Conservation (phyloP, 768 basidiomycete species). For the Lactifluus rugatus region DNA sequence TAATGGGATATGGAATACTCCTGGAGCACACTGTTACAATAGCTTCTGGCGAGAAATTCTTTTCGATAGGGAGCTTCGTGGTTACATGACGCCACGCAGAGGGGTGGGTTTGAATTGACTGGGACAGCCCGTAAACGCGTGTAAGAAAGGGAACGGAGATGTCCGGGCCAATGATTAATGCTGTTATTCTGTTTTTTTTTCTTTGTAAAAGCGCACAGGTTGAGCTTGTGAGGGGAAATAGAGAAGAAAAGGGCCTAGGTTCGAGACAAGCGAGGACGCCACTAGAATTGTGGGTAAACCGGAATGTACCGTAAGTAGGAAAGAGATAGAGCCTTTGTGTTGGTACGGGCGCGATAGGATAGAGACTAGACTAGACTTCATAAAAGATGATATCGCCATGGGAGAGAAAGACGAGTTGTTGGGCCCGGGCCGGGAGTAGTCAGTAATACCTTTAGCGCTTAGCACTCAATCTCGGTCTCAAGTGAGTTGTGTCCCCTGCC, state of each 20-base stretch:
- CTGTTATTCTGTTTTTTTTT: neutral
- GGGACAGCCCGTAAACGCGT: slow-evolving; percentile 16
- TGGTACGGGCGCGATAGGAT: neutral
- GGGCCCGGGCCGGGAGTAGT: slow-evolving; percentile 1
- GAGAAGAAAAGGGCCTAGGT: neutral
- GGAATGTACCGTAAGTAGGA: slow-evolving; percentile 13
- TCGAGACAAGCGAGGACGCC: slow-evolving; percentile 10
- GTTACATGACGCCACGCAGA: slow-evolving; percentile 17
- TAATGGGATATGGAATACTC: slow-evolving; percentile 11
- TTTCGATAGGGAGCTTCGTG: slow-evolving; percentile 15
- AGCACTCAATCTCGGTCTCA: slow-evolving; percentile 8
- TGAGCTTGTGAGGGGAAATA: neutral
- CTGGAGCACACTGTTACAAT: slow-evolving; percentile 12
- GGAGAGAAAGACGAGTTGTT: slow-evolving; percentile 2
- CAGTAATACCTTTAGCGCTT: neutral
- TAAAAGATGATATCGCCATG: slow-evolving; percentile 10
- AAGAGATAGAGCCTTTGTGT: neutral
- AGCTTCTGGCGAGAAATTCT: slow-evolving; percentile 18
- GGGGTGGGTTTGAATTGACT: slow-evolving; percentile 6
- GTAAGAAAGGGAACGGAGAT: slow-evolving; percentile 3
- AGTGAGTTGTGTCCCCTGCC: slow-evolving; percentile 4
- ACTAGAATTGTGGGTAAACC: slow-evolving; percentile 15
- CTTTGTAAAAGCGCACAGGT: neutral
- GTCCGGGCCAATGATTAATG: neutral
- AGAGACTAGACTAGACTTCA: neutral